A percentile compares a stretch with the other conserved stretches of the same genome.
Conservation (phyloP, 257 asterid species). For the Solanum rostratum region DNA sequence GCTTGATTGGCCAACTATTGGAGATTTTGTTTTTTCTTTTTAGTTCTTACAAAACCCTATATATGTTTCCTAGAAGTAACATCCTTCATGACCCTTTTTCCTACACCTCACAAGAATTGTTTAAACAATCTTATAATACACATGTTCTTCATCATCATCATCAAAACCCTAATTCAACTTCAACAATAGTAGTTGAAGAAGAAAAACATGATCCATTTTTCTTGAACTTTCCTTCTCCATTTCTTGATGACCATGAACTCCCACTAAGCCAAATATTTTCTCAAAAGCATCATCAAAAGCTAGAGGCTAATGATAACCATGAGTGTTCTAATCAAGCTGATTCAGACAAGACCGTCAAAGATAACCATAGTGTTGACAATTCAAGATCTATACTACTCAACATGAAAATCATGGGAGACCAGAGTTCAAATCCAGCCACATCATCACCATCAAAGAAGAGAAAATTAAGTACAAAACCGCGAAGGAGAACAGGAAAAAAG, state of each 20-base stretch:
- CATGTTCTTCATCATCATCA: background rate
- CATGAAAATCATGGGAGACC: background rate
- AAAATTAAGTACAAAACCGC: constrained; percentile 10
- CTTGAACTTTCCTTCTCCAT: constrained; percentile 31
- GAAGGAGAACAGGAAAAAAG: constrained; percentile 48
- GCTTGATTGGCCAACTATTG: background rate
- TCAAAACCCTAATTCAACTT: constrained; percentile 20
- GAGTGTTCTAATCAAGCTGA: background rate
- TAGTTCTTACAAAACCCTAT: background rate
- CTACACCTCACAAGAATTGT: constrained; percentile 1
- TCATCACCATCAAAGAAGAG: constrained; percentile 5
- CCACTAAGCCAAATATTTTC: constrained; percentile 27
- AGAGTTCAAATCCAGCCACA: background rate
- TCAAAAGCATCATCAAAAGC: constrained; percentile 12
- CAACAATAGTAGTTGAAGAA: constrained; percentile 4
- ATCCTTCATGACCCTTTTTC: constrained; percentile 12
- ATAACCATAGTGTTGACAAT: background rate
- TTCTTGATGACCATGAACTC: constrained; percentile 36
- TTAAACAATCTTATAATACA: constrained; percentile 6
- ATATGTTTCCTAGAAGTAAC: constrained; percentile 29
- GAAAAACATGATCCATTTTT: constrained; percentile 12
- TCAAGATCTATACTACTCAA: background rate
- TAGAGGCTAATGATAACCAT: background rate
- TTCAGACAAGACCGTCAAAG: background rate
- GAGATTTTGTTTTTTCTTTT: background rate